These are phyloP conservation scores for Vitis amurensis DNA, from an alignment of 164 flowering plant genomes.

Conservation along the genomic window DNA sequence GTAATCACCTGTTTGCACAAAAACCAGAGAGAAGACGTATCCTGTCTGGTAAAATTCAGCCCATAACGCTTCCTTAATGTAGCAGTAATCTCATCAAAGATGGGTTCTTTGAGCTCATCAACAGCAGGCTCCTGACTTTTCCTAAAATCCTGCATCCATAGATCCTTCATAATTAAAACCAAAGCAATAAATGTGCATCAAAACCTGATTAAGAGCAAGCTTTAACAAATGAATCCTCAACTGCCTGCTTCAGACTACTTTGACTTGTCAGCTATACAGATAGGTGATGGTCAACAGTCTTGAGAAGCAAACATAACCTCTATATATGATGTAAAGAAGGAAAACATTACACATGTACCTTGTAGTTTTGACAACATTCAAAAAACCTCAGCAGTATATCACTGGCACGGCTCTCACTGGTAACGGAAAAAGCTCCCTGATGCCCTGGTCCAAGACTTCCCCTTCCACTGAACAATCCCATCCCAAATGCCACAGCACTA, in stretches of 20 bases:
- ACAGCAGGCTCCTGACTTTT: slow-evolving; percentile 74
- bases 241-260: background rate
- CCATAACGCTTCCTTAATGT: slow-evolving; percentile 51
- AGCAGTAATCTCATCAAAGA: slow-evolving; percentile 61
- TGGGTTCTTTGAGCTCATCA: slow-evolving; percentile 78
- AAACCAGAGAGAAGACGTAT: slow-evolving; percentile 80
- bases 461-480: slow-evolving; percentile 75
- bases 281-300: background rate
- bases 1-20: slow-evolving; percentile 79
- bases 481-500: slow-evolving; percentile 99
- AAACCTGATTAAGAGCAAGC: background rate
- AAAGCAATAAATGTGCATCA: background rate
- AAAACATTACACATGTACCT: slow-evolving; percentile 45
- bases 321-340: background rate
- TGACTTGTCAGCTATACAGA: background rate
- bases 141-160: slow-evolving; percentile 53
- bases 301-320: too few relatives aligned
- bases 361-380: slow-evolving; percentile 84
- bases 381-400: slow-evolving; percentile 81
- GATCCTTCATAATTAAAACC: background rate
- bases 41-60: slow-evolving; percentile 68
- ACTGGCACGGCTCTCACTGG: slow-evolving; percentile 95
- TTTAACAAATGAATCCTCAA: background rate
- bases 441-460: slow-evolving; percentile 79
- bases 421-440: slow-evolving; percentile 85